Percentiles rank a stretch among this genome's conserved stretches.
These are phyloP conservation scores for Ustilago crameri DNA, from an alignment of 1,284 basidiomycete species.

Conservation along the genomic window DNA sequence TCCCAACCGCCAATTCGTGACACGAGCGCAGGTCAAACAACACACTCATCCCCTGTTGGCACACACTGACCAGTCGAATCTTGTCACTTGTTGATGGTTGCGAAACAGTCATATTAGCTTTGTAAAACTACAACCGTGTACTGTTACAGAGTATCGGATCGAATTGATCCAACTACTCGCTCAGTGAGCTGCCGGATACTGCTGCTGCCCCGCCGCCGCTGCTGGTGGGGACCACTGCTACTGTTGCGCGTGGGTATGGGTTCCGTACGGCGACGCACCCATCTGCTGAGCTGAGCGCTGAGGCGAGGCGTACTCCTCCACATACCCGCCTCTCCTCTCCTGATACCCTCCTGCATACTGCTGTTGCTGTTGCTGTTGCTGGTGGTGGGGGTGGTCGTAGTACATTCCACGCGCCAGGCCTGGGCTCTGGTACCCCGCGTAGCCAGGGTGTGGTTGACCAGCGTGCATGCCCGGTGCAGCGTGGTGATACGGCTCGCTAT, in stretches of 20 bases:
- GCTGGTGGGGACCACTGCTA: not conserved
- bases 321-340: not conserved
- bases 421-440: slow-evolving; percentile 1
- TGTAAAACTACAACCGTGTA: too few relatives aligned
- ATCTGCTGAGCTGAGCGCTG: too few relatives aligned
- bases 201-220: not conserved
- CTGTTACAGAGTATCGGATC: too few relatives aligned
- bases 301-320: not conserved
- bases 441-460: slow-evolving; percentile 3
- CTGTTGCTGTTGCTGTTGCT: slow-evolving; percentile 10
- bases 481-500: slow-evolving; percentile 29
- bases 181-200: slow-evolving; percentile 7
- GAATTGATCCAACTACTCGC: not conserved
- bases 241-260: not conserved
- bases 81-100: too few relatives aligned
- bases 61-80: too few relatives aligned
- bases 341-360: not conserved
- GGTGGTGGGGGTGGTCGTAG: slow-evolving; percentile 9
- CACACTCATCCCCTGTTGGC: too few relatives aligned
- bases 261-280: too few relatives aligned
- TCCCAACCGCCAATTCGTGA: too few relatives aligned
- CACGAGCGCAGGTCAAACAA: too few relatives aligned
- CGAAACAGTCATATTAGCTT: too few relatives aligned
- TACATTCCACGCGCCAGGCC: not conserved
- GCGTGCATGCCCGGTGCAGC: slow-evolving; percentile 11